Percentiles rank a stretch among this genome's conserved stretches.
Conservation (phyloP, 1,139 yeast genomes). For the Nakaseomyces nivariensis region DNA sequence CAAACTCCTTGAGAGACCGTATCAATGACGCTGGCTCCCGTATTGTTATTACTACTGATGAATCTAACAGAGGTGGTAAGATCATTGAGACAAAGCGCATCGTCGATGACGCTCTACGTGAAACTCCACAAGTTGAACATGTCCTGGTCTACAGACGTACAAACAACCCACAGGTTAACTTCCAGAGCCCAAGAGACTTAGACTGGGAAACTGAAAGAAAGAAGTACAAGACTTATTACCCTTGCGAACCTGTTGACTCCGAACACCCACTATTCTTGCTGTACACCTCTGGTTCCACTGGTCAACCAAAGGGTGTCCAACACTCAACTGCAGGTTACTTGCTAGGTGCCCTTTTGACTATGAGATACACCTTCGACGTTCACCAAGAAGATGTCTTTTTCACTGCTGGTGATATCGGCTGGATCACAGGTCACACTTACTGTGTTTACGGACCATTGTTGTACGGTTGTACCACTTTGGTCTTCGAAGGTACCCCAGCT, state of each 20-base stretch:
- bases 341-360: conserved; percentile 57
- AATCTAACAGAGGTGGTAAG: conserved; percentile 75
- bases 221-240: conserved; percentile 68
- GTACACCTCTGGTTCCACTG: conserved; percentile 95
- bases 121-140: conserved; percentile 56
- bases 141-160: conserved; percentile 70
- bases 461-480: conserved; percentile 71
- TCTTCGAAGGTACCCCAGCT: conserved; percentile 82
- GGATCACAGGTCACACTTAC: conserved; percentile 85
- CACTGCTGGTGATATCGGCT: conserved; percentile 84
- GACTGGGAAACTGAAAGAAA: conserved; percentile 75
- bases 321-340: conserved; percentile 76
- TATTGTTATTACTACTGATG: conserved; percentile 70
- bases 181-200: conserved; percentile 51
- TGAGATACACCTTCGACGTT: conserved; percentile 68
- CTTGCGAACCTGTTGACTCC: conserved; percentile 78
- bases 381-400: conserved; percentile 63
- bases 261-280: conserved; percentile 92
- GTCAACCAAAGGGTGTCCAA: conserved; percentile 95
- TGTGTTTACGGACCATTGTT: conserved; percentile 74
- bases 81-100: conserved; percentile 74
- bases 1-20: conserved; percentile 67
- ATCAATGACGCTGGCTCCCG: conserved; percentile 67
- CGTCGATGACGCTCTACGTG: conserved; percentile 69
- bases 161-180: conserved; percentile 57